Base-by-base conservation (phyloP, 495 filamentous ascomycete species). In the Amphirosellinia nigrospora region DNA sequence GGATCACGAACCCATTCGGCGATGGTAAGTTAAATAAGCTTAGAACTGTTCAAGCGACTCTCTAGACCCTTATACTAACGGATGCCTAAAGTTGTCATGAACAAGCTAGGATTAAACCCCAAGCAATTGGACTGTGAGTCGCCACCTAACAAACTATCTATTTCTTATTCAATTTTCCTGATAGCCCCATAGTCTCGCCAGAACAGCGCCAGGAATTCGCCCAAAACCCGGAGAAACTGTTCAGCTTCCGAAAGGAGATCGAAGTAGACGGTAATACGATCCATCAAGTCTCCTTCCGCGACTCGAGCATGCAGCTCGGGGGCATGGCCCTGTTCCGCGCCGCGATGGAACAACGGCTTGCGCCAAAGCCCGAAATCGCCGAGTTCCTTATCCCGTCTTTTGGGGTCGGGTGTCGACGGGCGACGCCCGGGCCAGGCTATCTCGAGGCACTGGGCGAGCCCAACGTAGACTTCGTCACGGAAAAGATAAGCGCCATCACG, bases 391-490 rank as follows among this genome's bases (percentile, higher is more conserved):
- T 84, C 70, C 91, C 91, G 0, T 82, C 86, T 45, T 93, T 92
- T 75, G 82, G 87, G 0, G 86, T 90, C 0, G 88, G 89, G 66
- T 94, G 91, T 70, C 86, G 90, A 32, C 88, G 91, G n/a, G 82
- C 90, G 0, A 93, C 91, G 0, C 90, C 91, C 0, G 91, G 91
- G 0, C 88, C 85, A 4, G 91, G 90, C 0, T 93, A 92, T 74
- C 86, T 94, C 10, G 90, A 93, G 69, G 86, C 91, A 5, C 79
- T 93, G 0, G 79, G 82, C 4, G 81, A 89, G 69, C 79, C 83
- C 23, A 93, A 93, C 70, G 89, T 92, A 15, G 79, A 82, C 56
- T 89, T 89, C 56, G 82, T 92, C 67, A 81, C 80, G 16, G 82
- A 84, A 0, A 76, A 75, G 5, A 92, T 93, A 74, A 64, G 80